Base-by-base conservation (phyloP, 768 basidiomycete genomes). In the Leucocoprinus leucothites region DNA sequence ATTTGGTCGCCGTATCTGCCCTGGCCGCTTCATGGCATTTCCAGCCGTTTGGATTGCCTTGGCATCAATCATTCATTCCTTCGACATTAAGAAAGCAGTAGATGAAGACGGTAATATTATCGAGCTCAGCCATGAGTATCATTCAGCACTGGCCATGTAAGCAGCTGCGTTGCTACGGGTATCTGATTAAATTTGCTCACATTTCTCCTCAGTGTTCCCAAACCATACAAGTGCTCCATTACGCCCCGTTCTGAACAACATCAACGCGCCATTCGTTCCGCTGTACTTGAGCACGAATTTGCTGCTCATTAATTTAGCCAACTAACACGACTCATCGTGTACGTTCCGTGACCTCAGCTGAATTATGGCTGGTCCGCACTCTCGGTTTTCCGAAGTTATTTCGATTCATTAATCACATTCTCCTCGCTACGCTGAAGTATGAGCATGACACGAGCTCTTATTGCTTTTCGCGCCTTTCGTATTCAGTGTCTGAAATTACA, bases 1-100 rank as follows among this genome's bases (percentile, higher is more conserved):
- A 0, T 72, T 70, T 52, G 71, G 71, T 24, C 44, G 69, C 28
- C 59, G 68, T 9, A 52, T 68, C 7, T 66, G 65, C 50, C 67
- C 65, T 1, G 67, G 62, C 3, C 63, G 65, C 2, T 60, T 61
- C n/a, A 61, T 68, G 54, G 65, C 64, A 8, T 64, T 64, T 38
- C 57, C 59, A 4, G 59, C 63, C 18, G 45, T 66, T 21, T 68
- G 65, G 65, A 54, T 68, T 3, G 57, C 63, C 5, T 44, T 66
- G 6, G 64, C 67, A 1, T 62, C 63, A 2, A 26, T 66, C 13
- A 43, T 66, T 13, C 45, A 64, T 2, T 58, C 59, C 18, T 66
- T 62, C 43, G 63, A 68, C 24, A 56, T 68, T 36, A 55, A 62
- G 36, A 64, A 65, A 35, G 61, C 63, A 0, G 64, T 66, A 22